Percentiles rank a stretch among this genome's conserved stretches.
These are phyloP conservation scores for Coniochaeta ligniaria DNA, from an alignment of 2,329 filamentous ascomycete genomes.

Conservation along the genomic window DNA sequence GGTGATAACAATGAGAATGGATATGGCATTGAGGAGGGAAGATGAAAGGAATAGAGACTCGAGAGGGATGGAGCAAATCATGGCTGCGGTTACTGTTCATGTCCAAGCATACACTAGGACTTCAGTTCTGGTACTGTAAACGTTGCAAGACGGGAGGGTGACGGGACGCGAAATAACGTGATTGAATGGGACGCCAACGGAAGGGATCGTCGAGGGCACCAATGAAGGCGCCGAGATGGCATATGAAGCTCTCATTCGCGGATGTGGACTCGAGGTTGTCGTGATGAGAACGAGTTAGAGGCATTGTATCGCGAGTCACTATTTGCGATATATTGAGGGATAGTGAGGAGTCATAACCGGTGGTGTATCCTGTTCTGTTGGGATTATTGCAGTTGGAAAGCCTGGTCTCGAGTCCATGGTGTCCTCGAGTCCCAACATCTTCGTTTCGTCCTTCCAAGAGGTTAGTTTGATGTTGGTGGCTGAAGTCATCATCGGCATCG, in stretches of 20 bases:
- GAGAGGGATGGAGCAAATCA: too few relatives aligned
- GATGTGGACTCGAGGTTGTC: neutral
- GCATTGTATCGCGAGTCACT: neutral
- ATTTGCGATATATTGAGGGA: neutral
- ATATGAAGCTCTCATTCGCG: neutral
- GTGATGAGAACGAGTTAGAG: neutral
- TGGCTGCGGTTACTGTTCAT: too few relatives aligned
- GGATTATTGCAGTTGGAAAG: neutral
- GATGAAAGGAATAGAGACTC: too few relatives aligned
- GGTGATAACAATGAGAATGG: neutral
- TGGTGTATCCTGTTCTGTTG: neutral
- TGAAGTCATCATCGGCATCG: neutral
- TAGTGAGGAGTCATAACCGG: neutral
- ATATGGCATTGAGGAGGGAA: too few relatives aligned
- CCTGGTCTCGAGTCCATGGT: neutral
- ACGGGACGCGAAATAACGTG: neutral
- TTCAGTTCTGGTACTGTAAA: too few relatives aligned
- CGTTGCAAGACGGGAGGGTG: neutral
- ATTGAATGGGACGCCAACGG: neutral
- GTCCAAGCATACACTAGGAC: too few relatives aligned
- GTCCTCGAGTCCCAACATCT: neutral
- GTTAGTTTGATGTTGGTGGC: neutral
- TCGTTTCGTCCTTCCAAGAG: neutral
- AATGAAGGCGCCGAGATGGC: neutral
- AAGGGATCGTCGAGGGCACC: neutral